Evolutionary conservation across 305 asterid genomes (phyloP), one percentile per base, ranked within the genome.

Genomic region (Solanum hybrid): DNA sequence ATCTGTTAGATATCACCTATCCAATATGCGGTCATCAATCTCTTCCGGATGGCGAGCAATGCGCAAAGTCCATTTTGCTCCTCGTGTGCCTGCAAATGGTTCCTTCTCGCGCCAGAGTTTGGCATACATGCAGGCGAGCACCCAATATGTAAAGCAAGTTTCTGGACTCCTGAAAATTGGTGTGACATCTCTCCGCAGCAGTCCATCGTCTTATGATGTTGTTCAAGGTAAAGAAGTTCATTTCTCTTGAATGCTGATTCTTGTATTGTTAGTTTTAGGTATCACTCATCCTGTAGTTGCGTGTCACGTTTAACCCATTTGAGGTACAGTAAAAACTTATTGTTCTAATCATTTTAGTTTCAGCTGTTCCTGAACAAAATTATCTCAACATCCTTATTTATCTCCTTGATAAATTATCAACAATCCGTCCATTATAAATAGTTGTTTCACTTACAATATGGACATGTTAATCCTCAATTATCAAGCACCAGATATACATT

Each of bases 91-190:
- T 46, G 88, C 93, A 71, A 92, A 91, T 33, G 93, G 94, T 74
- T 94, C 95, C 37, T 92, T 94, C 90, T 92, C 95, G 87, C 93
- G 89, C 92, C 94, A 94, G 89, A 93, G 95, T 89, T 91, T 94
- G 89, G 95, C 94, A 82, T 94, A 92, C 78, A 89, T 94, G 90
- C 93, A 91, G 46, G 94, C 94, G 61, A 90, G 95, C 89, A 91
- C 93, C 79, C 92, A 91, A 83, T 94, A 94, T 80, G 64, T 94
- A 90, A 94, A 94, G 80, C 95, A 94, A 91, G 95, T 94, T 28
- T 94, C 95, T 85, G 95, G 95, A 57, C 94, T 94, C 34, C 89
- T 94, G 80, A 94, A 94, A 93, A 91, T 93, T 85, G 95, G 95
- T 75, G 94, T 93, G 22, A 46, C 94, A 79, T 91, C 94, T 87